A percentile compares a stretch with the other conserved stretches of the same genome.
Conservation (phyloP, 345 rosid genomes). For the Eutrema heterophyllum region DNA sequence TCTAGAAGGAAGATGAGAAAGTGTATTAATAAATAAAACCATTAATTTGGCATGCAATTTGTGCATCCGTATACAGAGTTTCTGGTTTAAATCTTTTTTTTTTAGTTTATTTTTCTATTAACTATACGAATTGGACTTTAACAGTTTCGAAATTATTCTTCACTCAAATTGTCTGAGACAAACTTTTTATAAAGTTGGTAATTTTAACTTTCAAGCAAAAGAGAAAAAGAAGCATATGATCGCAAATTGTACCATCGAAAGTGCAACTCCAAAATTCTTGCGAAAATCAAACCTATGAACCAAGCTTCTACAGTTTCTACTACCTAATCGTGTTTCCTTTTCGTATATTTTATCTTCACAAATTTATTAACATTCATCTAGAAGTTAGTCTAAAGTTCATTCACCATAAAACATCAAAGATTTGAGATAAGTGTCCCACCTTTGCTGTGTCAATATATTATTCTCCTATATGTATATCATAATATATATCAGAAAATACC, state of each 20-base stretch:
- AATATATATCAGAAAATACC: neutral
- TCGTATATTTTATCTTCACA: neutral
- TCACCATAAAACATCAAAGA: neutral
- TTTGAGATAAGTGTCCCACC: neutral
- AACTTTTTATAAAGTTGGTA: neutral
- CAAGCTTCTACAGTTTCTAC: neutral
- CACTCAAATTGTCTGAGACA: neutral
- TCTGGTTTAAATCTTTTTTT: neutral
- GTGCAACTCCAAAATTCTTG: neutral
- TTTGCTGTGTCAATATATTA: neutral
- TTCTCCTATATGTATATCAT: conserved; percentile 1
- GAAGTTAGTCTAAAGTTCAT: neutral
- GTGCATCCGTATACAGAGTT: neutral
- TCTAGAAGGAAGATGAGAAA: neutral
- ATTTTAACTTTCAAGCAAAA: neutral
- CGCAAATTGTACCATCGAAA: conserved; percentile 2
- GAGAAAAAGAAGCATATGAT: neutral
- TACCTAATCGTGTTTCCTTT: neutral
- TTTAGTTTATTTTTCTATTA: neutral
- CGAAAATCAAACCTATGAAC: neutral
- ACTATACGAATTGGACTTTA: neutral
- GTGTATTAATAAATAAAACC: neutral
- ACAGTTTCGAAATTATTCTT: neutral
- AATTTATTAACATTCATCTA: neutral
- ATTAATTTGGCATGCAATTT: neutral